These are phyloP conservation scores for Paratinospora sagittata DNA, from an alignment of 164 flowering plant species.

Conservation along the genomic window DNA sequence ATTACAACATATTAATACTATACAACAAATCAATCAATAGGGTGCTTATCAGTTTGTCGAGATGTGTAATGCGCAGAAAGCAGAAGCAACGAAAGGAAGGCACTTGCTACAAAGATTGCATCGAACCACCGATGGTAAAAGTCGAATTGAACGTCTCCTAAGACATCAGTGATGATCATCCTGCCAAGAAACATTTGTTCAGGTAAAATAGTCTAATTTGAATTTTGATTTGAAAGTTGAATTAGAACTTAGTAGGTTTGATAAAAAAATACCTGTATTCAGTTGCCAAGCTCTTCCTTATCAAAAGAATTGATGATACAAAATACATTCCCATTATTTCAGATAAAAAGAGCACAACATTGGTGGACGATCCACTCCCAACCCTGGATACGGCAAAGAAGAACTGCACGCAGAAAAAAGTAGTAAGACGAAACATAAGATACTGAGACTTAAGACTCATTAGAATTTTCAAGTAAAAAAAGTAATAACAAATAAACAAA, in stretches of 20 bases:
- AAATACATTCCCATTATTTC: constrained; percentile 99
- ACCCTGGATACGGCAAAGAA: constrained; percentile 97
- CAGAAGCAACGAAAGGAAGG: constrained; percentile 88
- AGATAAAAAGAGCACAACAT: constrained; percentile 89
- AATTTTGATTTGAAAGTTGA: not conserved
- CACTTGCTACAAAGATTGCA: constrained; percentile 97
- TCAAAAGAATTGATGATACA: constrained; percentile 88
- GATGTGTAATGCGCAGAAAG: constrained; percentile 96
- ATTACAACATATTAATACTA: constrained; percentile 9
- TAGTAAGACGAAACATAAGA: not conserved
- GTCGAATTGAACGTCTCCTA: constrained; percentile 97
- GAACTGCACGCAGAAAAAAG: constrained; percentile 50
- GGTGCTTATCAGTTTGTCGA: constrained; percentile 91
- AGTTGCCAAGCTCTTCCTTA: constrained; percentile 87
- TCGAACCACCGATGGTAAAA: constrained; percentile 98
- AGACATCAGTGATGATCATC: constrained; percentile 83
- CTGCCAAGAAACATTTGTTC: constrained; percentile 36
- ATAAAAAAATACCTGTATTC: constrained; percentile 65
- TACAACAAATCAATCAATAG: constrained; percentile 25
- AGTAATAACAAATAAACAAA: not conserved
- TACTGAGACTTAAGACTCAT: not conserved
- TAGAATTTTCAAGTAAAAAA: not conserved
- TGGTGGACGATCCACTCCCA: constrained; percentile 95
- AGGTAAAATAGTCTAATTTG: not conserved
- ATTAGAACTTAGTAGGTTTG: not conserved